Percentiles rank a stretch among this genome's conserved stretches.
Evolutionary conservation across 192 early-diverging fungal genomes (phyloP).

Genomic region (Pilobolus umbonatus): DNA sequence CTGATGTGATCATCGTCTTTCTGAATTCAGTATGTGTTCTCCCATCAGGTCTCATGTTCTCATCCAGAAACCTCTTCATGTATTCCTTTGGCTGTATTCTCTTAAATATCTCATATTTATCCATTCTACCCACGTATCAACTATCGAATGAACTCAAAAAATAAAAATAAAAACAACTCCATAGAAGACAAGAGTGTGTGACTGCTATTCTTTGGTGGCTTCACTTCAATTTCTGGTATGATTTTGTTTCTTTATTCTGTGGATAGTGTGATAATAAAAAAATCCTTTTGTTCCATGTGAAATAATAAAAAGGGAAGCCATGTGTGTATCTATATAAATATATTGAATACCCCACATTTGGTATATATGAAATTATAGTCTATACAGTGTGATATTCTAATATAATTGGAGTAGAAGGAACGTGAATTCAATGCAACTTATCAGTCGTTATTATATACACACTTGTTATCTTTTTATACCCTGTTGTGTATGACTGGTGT

Average conservation of each 20-base stretch:
- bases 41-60: constrained; percentile 81
- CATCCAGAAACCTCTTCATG: constrained; percentile 73
- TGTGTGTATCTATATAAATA: background rate
- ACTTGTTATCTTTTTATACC: too few relatives aligned
- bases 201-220: background rate
- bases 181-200: background rate
- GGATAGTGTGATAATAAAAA: background rate
- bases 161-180: background rate
- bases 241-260: background rate
- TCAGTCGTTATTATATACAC: too few relatives aligned
- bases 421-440: too few relatives aligned
- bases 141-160: background rate
- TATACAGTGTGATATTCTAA: too few relatives aligned
- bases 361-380: too few relatives aligned
- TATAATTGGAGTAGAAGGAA: too few relatives aligned
- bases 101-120: constrained; percentile 70
- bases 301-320: too few relatives aligned
- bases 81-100: constrained; percentile 86
- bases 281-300: background rate
- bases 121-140: background rate
- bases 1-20: constrained; percentile 55
- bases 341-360: background rate
- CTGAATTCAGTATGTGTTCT: constrained; percentile 67
- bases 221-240: background rate
- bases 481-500: too few relatives aligned